phyloP scores from a whole-genome alignment of 164 flowering plant species.

The Euptelea pleiosperma region DNA sequence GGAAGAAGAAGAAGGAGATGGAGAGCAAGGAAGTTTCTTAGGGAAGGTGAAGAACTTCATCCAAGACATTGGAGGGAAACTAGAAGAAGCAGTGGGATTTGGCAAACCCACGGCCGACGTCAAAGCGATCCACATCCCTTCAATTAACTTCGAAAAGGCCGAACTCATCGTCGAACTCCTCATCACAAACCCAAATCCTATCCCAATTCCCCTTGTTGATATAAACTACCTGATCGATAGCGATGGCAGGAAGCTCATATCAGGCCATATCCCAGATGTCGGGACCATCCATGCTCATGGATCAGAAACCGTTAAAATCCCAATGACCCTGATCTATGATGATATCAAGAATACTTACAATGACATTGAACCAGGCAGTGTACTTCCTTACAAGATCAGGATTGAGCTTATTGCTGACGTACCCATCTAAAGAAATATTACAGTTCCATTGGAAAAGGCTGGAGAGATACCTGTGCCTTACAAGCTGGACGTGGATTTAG shows the following conservation, averaged over 20 bases:
- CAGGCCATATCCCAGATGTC: constrained; percentile 26
- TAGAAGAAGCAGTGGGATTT: constrained; percentile 25
- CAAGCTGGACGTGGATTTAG: constrained; percentile 25
- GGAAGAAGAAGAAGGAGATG: constrained; percentile 17
- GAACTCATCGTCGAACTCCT: constrained; percentile 23
- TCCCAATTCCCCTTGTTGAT: constrained; percentile 30
- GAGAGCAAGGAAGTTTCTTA: constrained; percentile 18
- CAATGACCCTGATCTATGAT: constrained; percentile 19
- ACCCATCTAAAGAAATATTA: constrained; percentile 22
- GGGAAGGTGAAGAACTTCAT: constrained; percentile 25
- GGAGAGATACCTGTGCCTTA: constrained; percentile 29
- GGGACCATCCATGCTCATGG: constrained; percentile 30
- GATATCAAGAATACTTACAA: constrained; percentile 25
- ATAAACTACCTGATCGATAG: constrained; percentile 29
- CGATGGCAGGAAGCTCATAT: constrained; percentile 24
- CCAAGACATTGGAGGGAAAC: constrained; percentile 27
- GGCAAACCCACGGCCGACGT: constrained; percentile 26
- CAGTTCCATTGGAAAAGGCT: constrained; percentile 25
- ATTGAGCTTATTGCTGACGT: constrained; percentile 27
- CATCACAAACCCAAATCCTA: constrained; percentile 24
- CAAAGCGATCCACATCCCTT: constrained; percentile 14
- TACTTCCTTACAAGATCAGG: constrained; percentile 25
- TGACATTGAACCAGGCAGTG: constrained; percentile 23
- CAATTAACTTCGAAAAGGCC: constrained; percentile 18
- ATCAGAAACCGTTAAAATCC: constrained; percentile 23